A percentile compares a stretch with the other conserved stretches of the same genome.
These are phyloP conservation scores for Spergularia azorica DNA, from an alignment of 179 eudicot species.

Conservation along the genomic window DNA sequence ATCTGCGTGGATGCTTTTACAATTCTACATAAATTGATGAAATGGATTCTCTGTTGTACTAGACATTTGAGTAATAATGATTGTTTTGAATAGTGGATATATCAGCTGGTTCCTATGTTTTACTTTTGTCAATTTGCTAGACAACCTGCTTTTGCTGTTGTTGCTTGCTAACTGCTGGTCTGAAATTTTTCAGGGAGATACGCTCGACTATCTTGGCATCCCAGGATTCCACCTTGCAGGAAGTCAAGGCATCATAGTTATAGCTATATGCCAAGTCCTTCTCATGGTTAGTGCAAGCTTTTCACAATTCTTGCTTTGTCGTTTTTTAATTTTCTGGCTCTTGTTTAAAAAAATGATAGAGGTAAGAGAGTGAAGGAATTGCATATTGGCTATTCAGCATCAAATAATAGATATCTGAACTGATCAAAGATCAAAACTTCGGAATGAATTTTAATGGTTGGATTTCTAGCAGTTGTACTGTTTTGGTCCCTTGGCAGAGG, in stretches of 20 bases:
- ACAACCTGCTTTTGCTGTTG: not conserved
- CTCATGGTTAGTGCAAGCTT: constrained; percentile 62
- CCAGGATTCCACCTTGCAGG: constrained; percentile 98
- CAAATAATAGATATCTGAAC: not conserved
- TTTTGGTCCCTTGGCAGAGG: not conserved
- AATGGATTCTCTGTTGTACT: no score
- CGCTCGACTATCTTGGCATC: constrained; percentile 97
- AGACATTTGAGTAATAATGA: no score
- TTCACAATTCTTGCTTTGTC: constrained; percentile 7
- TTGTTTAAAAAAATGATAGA: no score
- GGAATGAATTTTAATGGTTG: not conserved
- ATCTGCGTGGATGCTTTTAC: no score
- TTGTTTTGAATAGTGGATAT: no score
- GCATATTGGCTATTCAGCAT: not conserved
- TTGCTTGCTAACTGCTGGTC: constrained; percentile 12
- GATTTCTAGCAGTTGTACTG: not conserved
- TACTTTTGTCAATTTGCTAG: not conserved
- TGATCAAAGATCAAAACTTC: not conserved
- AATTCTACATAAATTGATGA: no score
- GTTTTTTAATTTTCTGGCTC: not conserved
- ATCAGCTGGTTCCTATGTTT: not conserved
- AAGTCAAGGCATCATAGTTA: constrained; percentile 90
- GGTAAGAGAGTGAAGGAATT: not conserved
- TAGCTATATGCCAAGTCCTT: constrained; percentile 92
- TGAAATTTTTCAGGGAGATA: constrained; percentile 66